These are phyloP conservation scores for Grosmannia penicillata DNA, from an alignment of 2,329 filamentous ascomycete species.

Conservation along the genomic window DNA sequence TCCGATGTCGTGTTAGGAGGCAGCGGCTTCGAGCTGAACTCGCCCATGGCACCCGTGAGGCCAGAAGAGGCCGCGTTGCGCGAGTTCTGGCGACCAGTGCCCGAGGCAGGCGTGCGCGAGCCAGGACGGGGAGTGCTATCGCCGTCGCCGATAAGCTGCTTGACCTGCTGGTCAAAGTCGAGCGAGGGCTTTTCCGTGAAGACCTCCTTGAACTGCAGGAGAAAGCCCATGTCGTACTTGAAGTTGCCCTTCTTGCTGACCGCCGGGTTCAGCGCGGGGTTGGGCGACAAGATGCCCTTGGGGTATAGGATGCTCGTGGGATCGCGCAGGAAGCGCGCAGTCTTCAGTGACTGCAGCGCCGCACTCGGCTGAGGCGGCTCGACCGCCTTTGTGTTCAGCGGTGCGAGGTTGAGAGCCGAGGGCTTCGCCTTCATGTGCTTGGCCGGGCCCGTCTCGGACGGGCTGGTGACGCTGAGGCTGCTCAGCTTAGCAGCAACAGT, in stretches of 20 bases:
- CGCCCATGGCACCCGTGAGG: slow-evolving; percentile 43
- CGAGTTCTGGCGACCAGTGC: slow-evolving; percentile 33
- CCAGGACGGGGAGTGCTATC: slow-evolving; percentile 44
- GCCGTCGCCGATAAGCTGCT: slow-evolving; percentile 66
- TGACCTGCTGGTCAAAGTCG: slow-evolving; percentile 87
- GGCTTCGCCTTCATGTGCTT: slow-evolving; percentile 62
- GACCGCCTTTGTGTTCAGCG: slow-evolving; percentile 66
- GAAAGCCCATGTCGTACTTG: slow-evolving; percentile 89
- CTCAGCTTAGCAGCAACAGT: slow-evolving; percentile 35
- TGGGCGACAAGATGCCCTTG: slow-evolving; percentile 70
- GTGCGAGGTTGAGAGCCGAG: slow-evolving; percentile 71
- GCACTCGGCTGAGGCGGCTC: slow-evolving; percentile 89
- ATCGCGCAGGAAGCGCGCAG: slow-evolving; percentile 73
- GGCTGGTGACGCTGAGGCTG: slow-evolving; percentile 27
- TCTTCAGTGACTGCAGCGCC: slow-evolving; percentile 84
- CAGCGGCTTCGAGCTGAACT: slow-evolving; percentile 51
- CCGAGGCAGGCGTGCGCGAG: slow-evolving; percentile 39
- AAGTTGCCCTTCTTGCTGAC: slow-evolving; percentile 69
- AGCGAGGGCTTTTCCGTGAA: slow-evolving; percentile 94
- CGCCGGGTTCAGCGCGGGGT: slow-evolving; percentile 74
- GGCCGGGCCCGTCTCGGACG: slow-evolving; percentile 23
- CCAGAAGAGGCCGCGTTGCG: slow-evolving; percentile 12
- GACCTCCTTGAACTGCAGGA: slow-evolving; percentile 89
- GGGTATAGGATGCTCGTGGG: slow-evolving; percentile 68
- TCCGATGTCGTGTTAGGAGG: slow-evolving; percentile 65